Evolutionary conservation across 1,284 basidiomycete species (phyloP).

Genomic region (Microbotryum silenes-acaulis): DNA sequence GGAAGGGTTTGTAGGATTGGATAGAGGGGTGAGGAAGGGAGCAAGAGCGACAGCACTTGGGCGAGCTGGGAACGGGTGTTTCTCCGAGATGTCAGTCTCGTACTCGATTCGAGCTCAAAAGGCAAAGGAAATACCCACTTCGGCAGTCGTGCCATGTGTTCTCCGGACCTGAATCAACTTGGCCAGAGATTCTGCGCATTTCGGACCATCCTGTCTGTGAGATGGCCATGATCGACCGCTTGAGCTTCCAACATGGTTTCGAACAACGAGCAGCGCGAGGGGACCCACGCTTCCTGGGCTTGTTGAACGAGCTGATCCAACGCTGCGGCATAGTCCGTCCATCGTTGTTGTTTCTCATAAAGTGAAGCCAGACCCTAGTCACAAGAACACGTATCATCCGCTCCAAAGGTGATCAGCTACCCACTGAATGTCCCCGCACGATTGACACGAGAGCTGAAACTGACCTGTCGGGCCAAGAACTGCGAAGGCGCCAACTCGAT

Average conservation of each 20-base stretch:
- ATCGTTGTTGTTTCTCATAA: conserved; percentile 39
- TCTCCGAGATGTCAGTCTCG: too few species aligned
- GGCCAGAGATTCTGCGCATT: conserved; percentile 70
- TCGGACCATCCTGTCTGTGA: conserved; percentile 61
- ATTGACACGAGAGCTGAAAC: not conserved
- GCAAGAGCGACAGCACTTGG: conserved; percentile 57
- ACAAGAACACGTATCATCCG: not conserved
- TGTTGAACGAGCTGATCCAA: conserved; percentile 37
- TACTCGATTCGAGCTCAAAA: not conserved
- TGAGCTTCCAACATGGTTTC: not conserved
- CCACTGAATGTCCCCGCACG: too few species aligned
- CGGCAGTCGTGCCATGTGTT: conserved; percentile 52
- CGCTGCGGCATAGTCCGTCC: conserved; percentile 36
- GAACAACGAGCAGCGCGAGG: too few species aligned
- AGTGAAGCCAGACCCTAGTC: conserved; percentile 41
- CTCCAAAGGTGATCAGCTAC: too few species aligned
- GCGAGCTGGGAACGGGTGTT: conserved; percentile 50
- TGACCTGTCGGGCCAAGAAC: conserved; percentile 40
- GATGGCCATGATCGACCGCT: too few species aligned
- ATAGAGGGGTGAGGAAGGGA: conserved; percentile 67
- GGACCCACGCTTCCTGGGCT: conserved; percentile 30
- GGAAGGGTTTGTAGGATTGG: conserved; percentile 59
- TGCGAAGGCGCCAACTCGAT: conserved; percentile 38
- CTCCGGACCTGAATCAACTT: conserved; percentile 61
- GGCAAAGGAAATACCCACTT: conserved; percentile 46